These are phyloP conservation scores for Truncatella angustata DNA, from an alignment of 2,329 filamentous ascomycete species.

Conservation along the genomic window DNA sequence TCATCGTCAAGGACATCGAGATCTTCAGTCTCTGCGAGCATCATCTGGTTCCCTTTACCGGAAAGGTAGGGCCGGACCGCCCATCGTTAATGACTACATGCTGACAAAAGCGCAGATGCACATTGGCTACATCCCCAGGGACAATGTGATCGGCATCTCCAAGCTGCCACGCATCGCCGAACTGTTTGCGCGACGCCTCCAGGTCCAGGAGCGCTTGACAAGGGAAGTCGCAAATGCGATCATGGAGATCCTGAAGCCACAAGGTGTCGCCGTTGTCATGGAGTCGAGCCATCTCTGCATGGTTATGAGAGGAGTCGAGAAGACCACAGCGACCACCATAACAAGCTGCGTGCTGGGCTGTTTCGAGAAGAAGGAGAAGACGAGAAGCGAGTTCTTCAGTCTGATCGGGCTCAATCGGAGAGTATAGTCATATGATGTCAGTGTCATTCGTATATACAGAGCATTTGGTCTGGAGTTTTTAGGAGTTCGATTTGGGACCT, in stretches of 20 bases:
- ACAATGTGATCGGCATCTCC: conserved; percentile 87
- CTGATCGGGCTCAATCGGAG: conserved; percentile 62
- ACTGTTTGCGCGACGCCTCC: conserved; percentile 90
- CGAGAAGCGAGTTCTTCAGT: conserved; percentile 91
- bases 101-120: conserved; percentile 70
- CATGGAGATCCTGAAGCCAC: conserved; percentile 87
- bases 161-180: conserved; percentile 95
- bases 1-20: conserved; percentile 97
- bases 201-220: conserved; percentile 94
- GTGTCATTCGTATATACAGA: not conserved
- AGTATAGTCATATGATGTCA: conserved; percentile 11
- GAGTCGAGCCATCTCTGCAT: conserved; percentile 96
- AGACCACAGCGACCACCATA: conserved; percentile 81
- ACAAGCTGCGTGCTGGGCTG: conserved; percentile 98
- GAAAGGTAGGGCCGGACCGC: conserved; percentile 64
- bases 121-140: conserved; percentile 93
- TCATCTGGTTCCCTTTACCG: conserved; percentile 92
- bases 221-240: conserved; percentile 95
- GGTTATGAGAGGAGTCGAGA: conserved; percentile 98
- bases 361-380: conserved; percentile 90
- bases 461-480: conserved; percentile 6
- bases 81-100: not conserved
- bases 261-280: conserved; percentile 96
- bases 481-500: conserved; percentile 13
- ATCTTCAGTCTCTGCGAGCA: conserved; percentile 95